Evolutionary conservation across 805 yeast species (phyloP).

Genomic region (Nakazawaea sp.): DNA sequence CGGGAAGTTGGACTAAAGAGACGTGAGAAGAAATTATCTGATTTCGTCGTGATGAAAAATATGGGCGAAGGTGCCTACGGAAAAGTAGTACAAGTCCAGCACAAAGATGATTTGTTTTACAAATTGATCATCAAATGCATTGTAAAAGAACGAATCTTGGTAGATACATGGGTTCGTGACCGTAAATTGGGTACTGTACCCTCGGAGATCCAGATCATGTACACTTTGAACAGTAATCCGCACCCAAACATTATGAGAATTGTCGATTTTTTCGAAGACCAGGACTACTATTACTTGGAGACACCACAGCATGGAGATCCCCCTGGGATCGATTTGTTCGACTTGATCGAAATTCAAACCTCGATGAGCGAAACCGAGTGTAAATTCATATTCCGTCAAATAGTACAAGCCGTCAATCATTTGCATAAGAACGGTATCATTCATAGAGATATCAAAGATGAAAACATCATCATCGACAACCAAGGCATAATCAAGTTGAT

Average conservation of each 20-base stretch:
- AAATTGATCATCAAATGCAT: slow-evolving; percentile 81
- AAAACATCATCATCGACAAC: slow-evolving; percentile 82
- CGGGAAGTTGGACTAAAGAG: slow-evolving; percentile 58
- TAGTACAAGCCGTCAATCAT: slow-evolving; percentile 72
- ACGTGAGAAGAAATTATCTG: slow-evolving; percentile 63
- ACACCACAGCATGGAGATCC: slow-evolving; percentile 86
- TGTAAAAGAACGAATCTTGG: slow-evolving; percentile 85
- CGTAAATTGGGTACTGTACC: slow-evolving; percentile 89
- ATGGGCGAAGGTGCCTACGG: slow-evolving; percentile 99
- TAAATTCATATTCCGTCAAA: slow-evolving; percentile 69
- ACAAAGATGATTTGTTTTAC: slow-evolving; percentile 53
- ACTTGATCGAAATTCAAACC: slow-evolving; percentile 79
- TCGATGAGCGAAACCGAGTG: slow-evolving; percentile 78
- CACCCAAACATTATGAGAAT: slow-evolving; percentile 85
- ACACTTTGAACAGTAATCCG: slow-evolving; percentile 65
- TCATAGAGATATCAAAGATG: slow-evolving; percentile 94
- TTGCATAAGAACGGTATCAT: slow-evolving; percentile 82
- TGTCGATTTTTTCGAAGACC: slow-evolving; percentile 90
- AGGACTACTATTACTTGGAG: slow-evolving; percentile 81
- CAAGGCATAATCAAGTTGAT: slow-evolving; percentile 77
- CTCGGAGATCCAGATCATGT: slow-evolving; percentile 91
- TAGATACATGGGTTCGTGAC: slow-evolving; percentile 97
- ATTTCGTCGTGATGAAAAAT: slow-evolving; percentile 63
- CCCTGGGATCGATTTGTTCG: slow-evolving; percentile 91
- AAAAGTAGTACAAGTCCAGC: slow-evolving; percentile 75